A percentile compares a stretch with the other conserved stretches of the same genome.
These are phyloP conservation scores for Russula griseocarnosa DNA, from an alignment of 768 basidiomycete genomes.

Conservation along the genomic window DNA sequence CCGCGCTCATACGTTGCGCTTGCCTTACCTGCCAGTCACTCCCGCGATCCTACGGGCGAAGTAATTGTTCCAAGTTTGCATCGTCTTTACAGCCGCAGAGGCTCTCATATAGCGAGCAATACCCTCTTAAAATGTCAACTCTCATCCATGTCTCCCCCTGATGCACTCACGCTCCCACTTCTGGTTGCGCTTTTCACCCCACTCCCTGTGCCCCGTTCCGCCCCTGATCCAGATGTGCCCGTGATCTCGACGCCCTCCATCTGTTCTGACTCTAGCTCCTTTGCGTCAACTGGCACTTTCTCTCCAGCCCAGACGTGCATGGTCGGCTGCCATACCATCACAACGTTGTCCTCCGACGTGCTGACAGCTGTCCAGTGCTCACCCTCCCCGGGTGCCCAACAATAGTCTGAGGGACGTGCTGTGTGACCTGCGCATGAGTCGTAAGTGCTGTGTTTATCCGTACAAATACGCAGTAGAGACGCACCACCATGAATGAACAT, in stretches of 20 bases:
- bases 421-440: conserved; percentile 63
- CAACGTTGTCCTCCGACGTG: conserved; percentile 94
- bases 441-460: conserved; percentile 2
- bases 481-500: conserved; percentile 92
- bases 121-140: conserved; percentile 21
- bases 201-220: conserved; percentile 30
- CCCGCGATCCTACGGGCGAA: conserved; percentile 7
- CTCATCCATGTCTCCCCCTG: conserved; percentile 46
- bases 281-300: conserved; percentile 76
- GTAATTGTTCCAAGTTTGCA: conserved; percentile 1
- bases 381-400: conserved; percentile 81
- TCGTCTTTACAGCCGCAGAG: conserved; percentile 7
- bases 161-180: conserved; percentile 47
- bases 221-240: conserved; percentile 27
- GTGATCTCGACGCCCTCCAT: conserved; percentile 70
- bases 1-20: neutral
- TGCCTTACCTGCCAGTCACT: neutral
- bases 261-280: conserved; percentile 75
- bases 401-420: conserved; percentile 86
- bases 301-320: conserved; percentile 93
- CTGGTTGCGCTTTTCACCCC: conserved; percentile 56
- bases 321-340: conserved; percentile 97
- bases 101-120: conserved; percentile 7
- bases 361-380: conserved; percentile 85
- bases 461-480: conserved; percentile 5